A percentile compares a stretch with the other conserved stretches of the same genome.
Conservation (phyloP, 352 stramenopile species). For the Globisporangium radiosum region DNA sequence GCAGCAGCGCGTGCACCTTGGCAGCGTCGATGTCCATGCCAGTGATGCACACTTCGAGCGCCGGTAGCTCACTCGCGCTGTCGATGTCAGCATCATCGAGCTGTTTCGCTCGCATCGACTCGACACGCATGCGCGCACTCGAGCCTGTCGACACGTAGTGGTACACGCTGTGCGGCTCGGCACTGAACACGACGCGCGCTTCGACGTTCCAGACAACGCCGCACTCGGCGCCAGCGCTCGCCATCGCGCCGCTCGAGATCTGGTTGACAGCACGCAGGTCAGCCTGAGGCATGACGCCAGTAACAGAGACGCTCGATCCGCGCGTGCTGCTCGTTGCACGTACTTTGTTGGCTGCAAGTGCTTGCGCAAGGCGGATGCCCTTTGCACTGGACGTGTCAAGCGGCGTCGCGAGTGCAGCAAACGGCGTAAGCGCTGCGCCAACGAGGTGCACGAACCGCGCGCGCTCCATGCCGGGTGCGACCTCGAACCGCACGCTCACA, state of each 20-base stretch:
- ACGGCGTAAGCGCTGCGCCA: conserved; percentile 40
- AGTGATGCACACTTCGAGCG: conserved; percentile 44
- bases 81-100: background rate
- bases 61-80: background rate
- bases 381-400: conserved; percentile 29
- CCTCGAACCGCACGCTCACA: conserved; percentile 36
- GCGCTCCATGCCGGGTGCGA: conserved; percentile 44
- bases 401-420: conserved; percentile 32
- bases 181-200: conserved; percentile 37
- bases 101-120: background rate
- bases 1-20: conserved; percentile 46
- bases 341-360: conserved; percentile 38
- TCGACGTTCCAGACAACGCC: conserved; percentile 53
- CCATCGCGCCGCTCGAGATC: background rate
- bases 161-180: conserved; percentile 36
- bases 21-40: conserved; percentile 28
- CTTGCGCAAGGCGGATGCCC: conserved; percentile 48
- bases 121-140: conserved; percentile 25
- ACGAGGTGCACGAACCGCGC: conserved; percentile 47
- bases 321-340: conserved; percentile 7
- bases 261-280: background rate
- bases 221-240: conserved; percentile 5
- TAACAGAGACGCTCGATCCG: conserved; percentile 3
- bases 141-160: conserved; percentile 55
- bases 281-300: conserved; percentile 6